Evolutionary conservation across 176 grass and related monocot genomes (phyloP), one percentile per base, ranked within the genome.

Genomic region (Leersia perrieri): DNA sequence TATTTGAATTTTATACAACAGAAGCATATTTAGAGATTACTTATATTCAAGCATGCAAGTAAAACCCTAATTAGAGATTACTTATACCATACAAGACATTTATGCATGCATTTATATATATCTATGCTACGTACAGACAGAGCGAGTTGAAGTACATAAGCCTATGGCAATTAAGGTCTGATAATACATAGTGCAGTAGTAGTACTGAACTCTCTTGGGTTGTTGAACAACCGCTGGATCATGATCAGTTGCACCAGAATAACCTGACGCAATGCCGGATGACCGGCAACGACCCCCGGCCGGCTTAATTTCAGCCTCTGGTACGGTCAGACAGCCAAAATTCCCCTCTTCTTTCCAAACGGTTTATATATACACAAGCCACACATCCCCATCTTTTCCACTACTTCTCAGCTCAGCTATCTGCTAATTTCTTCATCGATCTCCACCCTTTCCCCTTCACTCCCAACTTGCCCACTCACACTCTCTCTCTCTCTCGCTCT

Each of bases 221-320:
- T 63, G 87, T 81, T 82, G 77, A 85, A 72, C 78, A 57, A 70
- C 82, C 35, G 72, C 41, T 12, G 28, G 78, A 89, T 89, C 87
- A 89, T 89, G 87, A 85, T 85, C 87, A 77, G 87, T 76, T 81
- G 82, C 81, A 80, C 75, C 87, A 33, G 82, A 89, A 80, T 74
- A 32, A 74, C 47, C 87, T 89, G 87, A 89, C 77, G 87, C 72
- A 72, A 82, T 47, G 83, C 78, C 28, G 30, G 82, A 81, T 67
- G 83, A 89, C 88, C 73, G 66, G 42, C 72, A 77, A 39, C 78
- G 78, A 86, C 88, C 61, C 61, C 67, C 88, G 47, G 28, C 72
- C 58, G 11, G 82, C 35, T 7, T n/a, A n/a, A n/a, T n/a, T 7
- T 80, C 66, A 73, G 62, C 76, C 69, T 38, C 33, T 13, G 2